These are phyloP conservation scores for Nigrograna mackinnonii DNA, from an alignment of 2,329 filamentous ascomycete species.

Conservation along the genomic window DNA sequence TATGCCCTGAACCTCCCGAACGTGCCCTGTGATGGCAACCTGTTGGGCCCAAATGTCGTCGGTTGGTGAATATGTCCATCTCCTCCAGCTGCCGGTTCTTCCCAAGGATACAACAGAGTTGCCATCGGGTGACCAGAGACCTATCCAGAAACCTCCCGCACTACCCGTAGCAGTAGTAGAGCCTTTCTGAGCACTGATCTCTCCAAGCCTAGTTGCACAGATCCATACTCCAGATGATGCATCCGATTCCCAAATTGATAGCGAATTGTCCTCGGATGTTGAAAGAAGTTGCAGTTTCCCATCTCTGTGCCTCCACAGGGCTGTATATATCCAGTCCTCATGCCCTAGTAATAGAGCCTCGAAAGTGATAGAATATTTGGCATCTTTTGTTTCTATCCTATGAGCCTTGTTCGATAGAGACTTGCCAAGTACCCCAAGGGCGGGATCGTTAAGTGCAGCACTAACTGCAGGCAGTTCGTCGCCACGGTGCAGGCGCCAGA, in stretches of 20 bases:
- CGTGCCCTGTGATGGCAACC: slow-evolving; percentile 82
- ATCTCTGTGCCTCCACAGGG: slow-evolving; percentile 67
- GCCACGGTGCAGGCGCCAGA: slow-evolving; percentile 84
- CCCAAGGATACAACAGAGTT: slow-evolving; percentile 78
- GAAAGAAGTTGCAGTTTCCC: slow-evolving; percentile 75
- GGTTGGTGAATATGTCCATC: slow-evolving; percentile 70
- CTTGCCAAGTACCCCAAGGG: slow-evolving; percentile 65
- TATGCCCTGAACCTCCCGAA: slow-evolving; percentile 77
- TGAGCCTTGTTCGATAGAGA: slow-evolving; percentile 90
- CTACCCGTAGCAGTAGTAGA: slow-evolving; percentile 96
- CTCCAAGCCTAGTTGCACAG: slow-evolving; percentile 80
- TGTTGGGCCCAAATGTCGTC: slow-evolving; percentile 75
- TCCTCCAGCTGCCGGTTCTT: slow-evolving; percentile 89
- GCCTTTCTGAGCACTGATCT: slow-evolving; percentile 93
- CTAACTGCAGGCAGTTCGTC: slow-evolving; percentile 64
- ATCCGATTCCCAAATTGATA: slow-evolving; percentile 92
- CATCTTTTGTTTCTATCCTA: slow-evolving; percentile 62
- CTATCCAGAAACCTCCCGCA: slow-evolving; percentile 95
- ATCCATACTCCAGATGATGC: slow-evolving; percentile 86
- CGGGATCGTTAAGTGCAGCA: slow-evolving; percentile 58
- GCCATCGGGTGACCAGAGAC: slow-evolving; percentile 84
- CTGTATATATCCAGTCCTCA: slow-evolving; percentile 97
- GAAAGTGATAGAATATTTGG: slow-evolving; percentile 82
- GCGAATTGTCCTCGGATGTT: slow-evolving; percentile 91
- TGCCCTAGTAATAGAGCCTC: slow-evolving; percentile 93